Evolutionary conservation across 768 basidiomycete species (phyloP).

Genomic region (Mycena rebaudengoi): DNA sequence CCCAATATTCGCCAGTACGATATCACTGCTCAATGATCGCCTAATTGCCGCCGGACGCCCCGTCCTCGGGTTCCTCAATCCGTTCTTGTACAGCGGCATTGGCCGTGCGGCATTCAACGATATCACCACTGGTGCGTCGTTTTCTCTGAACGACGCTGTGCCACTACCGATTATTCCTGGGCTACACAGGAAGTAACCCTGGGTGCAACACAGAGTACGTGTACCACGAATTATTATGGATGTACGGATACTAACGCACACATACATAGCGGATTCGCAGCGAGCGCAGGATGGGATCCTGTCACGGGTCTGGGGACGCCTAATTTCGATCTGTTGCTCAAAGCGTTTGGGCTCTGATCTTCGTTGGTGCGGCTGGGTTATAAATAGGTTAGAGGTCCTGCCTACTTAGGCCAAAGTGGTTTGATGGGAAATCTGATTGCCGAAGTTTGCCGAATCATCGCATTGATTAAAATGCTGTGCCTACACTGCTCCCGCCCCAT

Average conservation of each 20-base stretch:
- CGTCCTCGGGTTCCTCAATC: constrained; percentile 53
- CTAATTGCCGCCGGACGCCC: constrained; percentile 38
- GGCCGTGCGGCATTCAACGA: constrained; percentile 16
- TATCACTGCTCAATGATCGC: constrained; percentile 54
- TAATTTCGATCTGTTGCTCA: constrained; percentile 34
- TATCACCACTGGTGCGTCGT: constrained; percentile 2
- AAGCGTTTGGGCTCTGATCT: constrained; percentile 12
- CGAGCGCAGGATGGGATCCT: constrained; percentile 38
- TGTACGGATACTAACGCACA: neutral
- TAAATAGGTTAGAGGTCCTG: too few relatives aligned
- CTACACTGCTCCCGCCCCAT: too few relatives aligned
- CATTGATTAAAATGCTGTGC: too few relatives aligned
- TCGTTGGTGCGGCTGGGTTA: too few relatives aligned
- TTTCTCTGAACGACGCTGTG: too few relatives aligned
- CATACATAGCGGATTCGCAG: constrained; percentile 33
- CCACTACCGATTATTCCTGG: neutral
- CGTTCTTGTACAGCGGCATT: constrained; percentile 42
- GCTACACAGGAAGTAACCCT: constrained; percentile 6
- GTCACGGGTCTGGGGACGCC: constrained; percentile 45
- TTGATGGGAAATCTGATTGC: too few relatives aligned
- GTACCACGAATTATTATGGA: neutral
- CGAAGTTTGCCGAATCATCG: too few relatives aligned
- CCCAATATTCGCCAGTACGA: constrained; percentile 52
- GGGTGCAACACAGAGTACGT: constrained; percentile 14
- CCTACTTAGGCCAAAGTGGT: too few relatives aligned